Percentiles rank a stretch among this genome's conserved stretches.
These are phyloP conservation scores for Thalassiosira oceanica DNA, from an alignment of 352 stramenopile genomes.

Conservation along the genomic window DNA sequence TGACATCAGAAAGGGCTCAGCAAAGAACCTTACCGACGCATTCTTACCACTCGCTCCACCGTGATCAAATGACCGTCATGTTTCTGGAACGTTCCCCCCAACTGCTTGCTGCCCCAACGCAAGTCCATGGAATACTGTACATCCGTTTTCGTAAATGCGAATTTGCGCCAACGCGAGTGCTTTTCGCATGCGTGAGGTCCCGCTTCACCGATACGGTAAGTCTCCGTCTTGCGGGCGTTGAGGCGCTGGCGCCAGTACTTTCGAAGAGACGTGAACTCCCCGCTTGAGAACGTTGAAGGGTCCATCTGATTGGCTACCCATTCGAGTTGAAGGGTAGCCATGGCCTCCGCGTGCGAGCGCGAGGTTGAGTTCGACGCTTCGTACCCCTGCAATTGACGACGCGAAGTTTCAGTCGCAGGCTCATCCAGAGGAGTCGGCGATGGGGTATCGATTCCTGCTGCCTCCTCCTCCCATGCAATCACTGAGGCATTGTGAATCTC, in stretches of 20 bases:
- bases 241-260: slow-evolving; percentile 12
- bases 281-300: slow-evolving; percentile 7
- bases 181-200: slow-evolving; percentile 5
- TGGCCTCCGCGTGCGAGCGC: slow-evolving; percentile 4
- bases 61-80: slow-evolving; percentile 18
- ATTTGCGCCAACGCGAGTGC: slow-evolving; percentile 15
- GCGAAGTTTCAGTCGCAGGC: background rate
- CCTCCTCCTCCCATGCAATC: no score
- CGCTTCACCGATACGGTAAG: slow-evolving; percentile 8
- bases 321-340: slow-evolving; percentile 4
- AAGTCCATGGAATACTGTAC: slow-evolving; percentile 1
- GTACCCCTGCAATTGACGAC: no score
- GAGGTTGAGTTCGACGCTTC: background rate
- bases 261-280: slow-evolving; percentile 14
- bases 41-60: slow-evolving; percentile 33
- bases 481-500: no score
- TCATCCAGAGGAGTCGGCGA: slow-evolving; percentile 1
- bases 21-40: no score
- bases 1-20: no score
- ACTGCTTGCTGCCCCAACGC: slow-evolving; percentile 1
- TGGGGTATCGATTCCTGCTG: no score
- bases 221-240: slow-evolving; percentile 5
- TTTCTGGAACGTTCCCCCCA: background rate
- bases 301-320: slow-evolving; percentile 15
- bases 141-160: slow-evolving; percentile 14